Evolutionary conservation across 1,284 basidiomycete species (phyloP), one percentile per base, ranked within the genome.

Genomic region (Amylostereum areolatum): DNA sequence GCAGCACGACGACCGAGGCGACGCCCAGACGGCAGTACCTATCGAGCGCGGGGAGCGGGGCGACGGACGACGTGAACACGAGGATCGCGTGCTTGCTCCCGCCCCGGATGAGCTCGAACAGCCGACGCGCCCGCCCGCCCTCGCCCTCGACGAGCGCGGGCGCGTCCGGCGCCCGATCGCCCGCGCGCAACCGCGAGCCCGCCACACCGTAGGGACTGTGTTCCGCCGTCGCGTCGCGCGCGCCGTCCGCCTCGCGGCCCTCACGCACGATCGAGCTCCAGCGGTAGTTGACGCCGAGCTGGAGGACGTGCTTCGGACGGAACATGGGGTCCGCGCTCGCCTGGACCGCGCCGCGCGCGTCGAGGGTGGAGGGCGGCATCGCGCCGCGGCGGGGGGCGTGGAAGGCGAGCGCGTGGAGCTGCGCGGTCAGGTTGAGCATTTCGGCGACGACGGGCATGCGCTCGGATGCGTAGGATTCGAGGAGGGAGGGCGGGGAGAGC

Each of bases 211-310:
- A 7, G 11, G 41, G 27, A 35, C 3, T 50, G 12, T 54, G 49
- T 29, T 57, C 40, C 4, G 57, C 65, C 5, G 72, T 62, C 1
- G 74, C 68, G 36, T 75, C 69, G 0, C 73, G 74, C 10, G 74
- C 73, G 31, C 73, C 59, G 52, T 78, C 73, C 0, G 74, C 75
- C 0, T 73, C 74, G n/a, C 66, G 62, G 32, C 60, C 62, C 11
- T 39, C 27, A 2, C 31, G 11, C 25, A 75, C 65, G 43, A 75
- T 66, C 3, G 67, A 60, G 55, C 74, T 76, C 66, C 70, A 70
- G 24, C 74, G 66, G 51, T 72, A 77, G 57, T 76, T 76, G 33
- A 77, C 65, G 1, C 73, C 73, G 35, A 75, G 64, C 56, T 71
- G 69, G 24, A 59, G 54, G 29, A 75, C 61, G 2, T 59, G 58